Percentiles rank a stretch among this genome's conserved stretches.
phyloP scores from a whole-genome alignment of 306 rosid genomes.

The Sindora glabra region DNA sequence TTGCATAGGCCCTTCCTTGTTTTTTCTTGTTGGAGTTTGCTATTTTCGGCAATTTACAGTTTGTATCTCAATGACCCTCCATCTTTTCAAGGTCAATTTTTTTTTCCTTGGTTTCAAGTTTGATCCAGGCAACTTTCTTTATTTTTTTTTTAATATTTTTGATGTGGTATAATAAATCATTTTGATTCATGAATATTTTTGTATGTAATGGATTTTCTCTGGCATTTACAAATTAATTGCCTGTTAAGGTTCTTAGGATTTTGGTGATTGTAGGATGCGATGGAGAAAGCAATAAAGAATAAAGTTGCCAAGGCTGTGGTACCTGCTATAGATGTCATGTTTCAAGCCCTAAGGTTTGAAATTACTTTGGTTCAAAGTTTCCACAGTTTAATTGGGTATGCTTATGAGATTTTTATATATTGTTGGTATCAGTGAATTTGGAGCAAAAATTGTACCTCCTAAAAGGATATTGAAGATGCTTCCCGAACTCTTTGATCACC shows the following conservation, averaged over 20 bases:
- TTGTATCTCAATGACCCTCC: too few species aligned
- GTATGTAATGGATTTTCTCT: neutral
- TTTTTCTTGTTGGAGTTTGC: too few species aligned
- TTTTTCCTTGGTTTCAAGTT: neutral
- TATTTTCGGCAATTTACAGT: too few species aligned
- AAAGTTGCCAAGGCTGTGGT: conserved; percentile 99
- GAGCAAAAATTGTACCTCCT: conserved; percentile 81
- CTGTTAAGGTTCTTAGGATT: conserved; percentile 13
- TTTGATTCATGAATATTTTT: neutral
- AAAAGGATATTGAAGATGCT: conserved; percentile 94
- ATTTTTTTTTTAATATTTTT: neutral
- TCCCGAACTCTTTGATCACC: conserved; percentile 98
- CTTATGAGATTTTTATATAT: neutral
- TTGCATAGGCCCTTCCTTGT: too few species aligned
- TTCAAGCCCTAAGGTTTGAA: conserved; percentile 87
- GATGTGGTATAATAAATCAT: too few species aligned
- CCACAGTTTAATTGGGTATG: neutral
- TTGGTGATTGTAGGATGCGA: conserved; percentile 68
- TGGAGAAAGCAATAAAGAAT: conserved; percentile 96
- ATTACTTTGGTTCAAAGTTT: conserved; percentile 13
- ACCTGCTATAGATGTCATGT: conserved; percentile 99
- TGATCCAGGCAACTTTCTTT: neutral
- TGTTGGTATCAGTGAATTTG: conserved; percentile 66
- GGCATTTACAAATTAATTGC: neutral
- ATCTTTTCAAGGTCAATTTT: conserved; percentile 1